A percentile compares a stretch with the other conserved stretches of the same genome.
phyloP scores from a whole-genome alignment of 208 protist species.

The Trichomonas vaginalis region DNA sequence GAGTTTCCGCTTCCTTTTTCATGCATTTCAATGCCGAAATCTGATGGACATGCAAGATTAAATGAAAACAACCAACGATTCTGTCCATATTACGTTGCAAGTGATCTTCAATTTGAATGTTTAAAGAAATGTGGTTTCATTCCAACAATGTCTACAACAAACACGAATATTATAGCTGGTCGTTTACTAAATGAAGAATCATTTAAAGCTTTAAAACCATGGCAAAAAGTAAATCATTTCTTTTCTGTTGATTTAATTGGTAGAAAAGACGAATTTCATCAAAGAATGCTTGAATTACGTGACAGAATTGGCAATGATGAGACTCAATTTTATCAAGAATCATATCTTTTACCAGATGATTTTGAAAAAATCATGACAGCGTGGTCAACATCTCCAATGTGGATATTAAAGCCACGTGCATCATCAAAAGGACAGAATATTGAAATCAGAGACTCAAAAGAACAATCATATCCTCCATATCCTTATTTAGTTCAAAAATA shows the following conservation, averaged over 20 bases:
- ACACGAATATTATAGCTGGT: background rate
- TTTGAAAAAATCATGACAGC: background rate
- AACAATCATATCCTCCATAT: background rate
- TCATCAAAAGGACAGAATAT: background rate
- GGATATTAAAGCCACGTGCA: background rate
- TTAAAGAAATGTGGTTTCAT: background rate
- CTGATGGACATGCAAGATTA: background rate
- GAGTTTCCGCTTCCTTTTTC: background rate
- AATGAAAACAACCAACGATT: background rate
- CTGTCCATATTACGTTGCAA: background rate
- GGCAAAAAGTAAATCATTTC: background rate
- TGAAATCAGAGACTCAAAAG: background rate
- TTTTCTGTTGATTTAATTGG: background rate
- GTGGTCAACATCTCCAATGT: background rate
- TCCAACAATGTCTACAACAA: no score
- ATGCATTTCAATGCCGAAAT: background rate
- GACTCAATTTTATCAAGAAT: background rate
- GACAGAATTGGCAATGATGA: background rate
- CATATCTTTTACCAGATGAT: background rate
- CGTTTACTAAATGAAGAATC: background rate
- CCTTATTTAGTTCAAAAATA: constrained; percentile 25
- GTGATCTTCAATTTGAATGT: background rate
- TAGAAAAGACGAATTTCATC: background rate
- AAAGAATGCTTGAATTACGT: background rate
- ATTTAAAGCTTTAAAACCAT: background rate